phyloP scores from a whole-genome alignment of 2,329 filamentous ascomycete species.

The Calonectria crousiana region DNA sequence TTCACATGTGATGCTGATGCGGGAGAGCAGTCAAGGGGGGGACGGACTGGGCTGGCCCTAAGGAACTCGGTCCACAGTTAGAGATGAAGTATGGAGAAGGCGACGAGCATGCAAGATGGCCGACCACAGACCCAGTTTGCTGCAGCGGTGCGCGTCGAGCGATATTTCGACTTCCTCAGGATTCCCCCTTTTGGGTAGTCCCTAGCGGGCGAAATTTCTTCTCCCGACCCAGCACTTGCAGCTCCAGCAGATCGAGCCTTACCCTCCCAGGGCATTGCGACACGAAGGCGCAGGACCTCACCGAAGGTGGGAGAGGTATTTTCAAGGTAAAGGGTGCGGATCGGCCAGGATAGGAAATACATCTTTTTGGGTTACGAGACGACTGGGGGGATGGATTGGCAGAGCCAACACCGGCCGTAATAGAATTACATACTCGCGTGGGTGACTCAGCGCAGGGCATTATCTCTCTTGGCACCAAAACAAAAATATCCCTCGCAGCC shows the following conservation, averaged over 20 bases:
- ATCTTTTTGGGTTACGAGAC: not conserved
- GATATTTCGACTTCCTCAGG: not conserved
- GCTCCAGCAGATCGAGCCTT: slow-evolving; percentile 2
- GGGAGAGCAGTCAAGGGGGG: not conserved
- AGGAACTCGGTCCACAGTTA: slow-evolving; percentile 5
- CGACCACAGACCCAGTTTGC: not conserved
- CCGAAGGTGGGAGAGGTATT: slow-evolving; percentile 24
- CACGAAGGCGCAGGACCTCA: slow-evolving; percentile 1
- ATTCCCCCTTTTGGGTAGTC: slow-evolving; percentile 28
- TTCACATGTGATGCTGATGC: slow-evolving; percentile 27
- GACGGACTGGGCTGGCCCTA: slow-evolving; percentile 13
- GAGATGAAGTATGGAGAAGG: slow-evolving; percentile 19
- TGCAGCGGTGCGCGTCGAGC: slow-evolving; percentile 5
- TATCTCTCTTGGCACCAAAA: slow-evolving; percentile 24
- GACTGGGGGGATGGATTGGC: slow-evolving; percentile 14
- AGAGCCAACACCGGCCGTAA: slow-evolving; percentile 30
- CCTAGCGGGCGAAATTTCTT: slow-evolving; percentile 31
- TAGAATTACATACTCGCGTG: slow-evolving; percentile 32
- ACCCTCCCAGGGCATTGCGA: slow-evolving; percentile 22
- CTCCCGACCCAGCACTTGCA: slow-evolving; percentile 4
- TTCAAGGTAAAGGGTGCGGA: slow-evolving; percentile 22
- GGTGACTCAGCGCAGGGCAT: slow-evolving; percentile 21
- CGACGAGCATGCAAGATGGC: slow-evolving; percentile 16
- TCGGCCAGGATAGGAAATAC: slow-evolving; percentile 21
- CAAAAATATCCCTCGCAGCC: slow-evolving; percentile 6